Percentiles rank a stretch among this genome's conserved stretches.
Conservation (phyloP, 2,329 filamentous ascomycete genomes). For the Emergomyces orientalis region DNA sequence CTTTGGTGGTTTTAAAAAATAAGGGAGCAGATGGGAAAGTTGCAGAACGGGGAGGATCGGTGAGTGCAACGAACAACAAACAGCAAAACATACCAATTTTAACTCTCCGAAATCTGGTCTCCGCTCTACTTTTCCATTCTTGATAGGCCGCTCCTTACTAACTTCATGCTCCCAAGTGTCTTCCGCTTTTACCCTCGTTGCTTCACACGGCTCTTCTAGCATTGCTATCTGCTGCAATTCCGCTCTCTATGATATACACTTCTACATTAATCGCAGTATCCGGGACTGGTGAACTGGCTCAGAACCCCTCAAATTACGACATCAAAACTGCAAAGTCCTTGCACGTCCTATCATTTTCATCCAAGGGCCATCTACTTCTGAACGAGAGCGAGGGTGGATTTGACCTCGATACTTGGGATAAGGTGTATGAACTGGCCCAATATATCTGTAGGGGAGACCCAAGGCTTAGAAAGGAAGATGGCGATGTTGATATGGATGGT, state of each 20-base stretch:
- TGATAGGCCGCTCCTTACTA: background rate
- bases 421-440: slow-evolving; percentile 55
- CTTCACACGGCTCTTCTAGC: slow-evolving; percentile 70
- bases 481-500: slow-evolving; percentile 30
- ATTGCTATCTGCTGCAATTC: slow-evolving; percentile 72
- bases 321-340: slow-evolving; percentile 57
- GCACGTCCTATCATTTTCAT: slow-evolving; percentile 79
- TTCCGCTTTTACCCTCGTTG: slow-evolving; percentile 70
- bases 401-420: slow-evolving; percentile 64
- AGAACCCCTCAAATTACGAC: slow-evolving; percentile 55
- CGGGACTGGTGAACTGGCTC: slow-evolving; percentile 36
- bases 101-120: background rate
- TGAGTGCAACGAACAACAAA: slow-evolving; percentile 19
- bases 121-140: background rate
- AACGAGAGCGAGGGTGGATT: slow-evolving; percentile 77
- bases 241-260: slow-evolving; percentile 63
- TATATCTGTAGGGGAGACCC: slow-evolving; percentile 50
- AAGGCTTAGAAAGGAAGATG: slow-evolving; percentile 44
- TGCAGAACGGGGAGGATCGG: slow-evolving; percentile 30
- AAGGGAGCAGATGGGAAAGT: slow-evolving; percentile 23
- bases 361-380: slow-evolving; percentile 61
- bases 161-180: slow-evolving; percentile 46
- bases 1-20: slow-evolving; percentile 33
- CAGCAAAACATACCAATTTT: background rate
- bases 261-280: slow-evolving; percentile 55